Percentiles rank a stretch among this genome's conserved stretches.
These are phyloP conservation scores for Ogataea allantospora DNA, from an alignment of 805 yeast genomes.

Conservation along the genomic window DNA sequence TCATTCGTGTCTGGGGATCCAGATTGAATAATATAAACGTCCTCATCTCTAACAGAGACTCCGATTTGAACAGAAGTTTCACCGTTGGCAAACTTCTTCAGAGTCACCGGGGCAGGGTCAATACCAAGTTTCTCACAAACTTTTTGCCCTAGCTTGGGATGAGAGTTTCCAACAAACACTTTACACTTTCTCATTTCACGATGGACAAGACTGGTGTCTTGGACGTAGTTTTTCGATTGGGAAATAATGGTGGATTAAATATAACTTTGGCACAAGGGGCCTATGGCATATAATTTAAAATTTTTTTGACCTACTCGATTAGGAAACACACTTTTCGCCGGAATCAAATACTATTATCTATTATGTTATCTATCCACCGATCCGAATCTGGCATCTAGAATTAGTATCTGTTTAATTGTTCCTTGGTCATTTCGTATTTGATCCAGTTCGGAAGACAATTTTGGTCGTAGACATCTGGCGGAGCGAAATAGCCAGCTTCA, in stretches of 20 bases:
- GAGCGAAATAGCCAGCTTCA: slow-evolving; percentile 26
- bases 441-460: slow-evolving; percentile 75
- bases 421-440: slow-evolving; percentile 33
- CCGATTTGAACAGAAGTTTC: slow-evolving; percentile 97
- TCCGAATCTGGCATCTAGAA: not conserved
- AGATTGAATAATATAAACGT: slow-evolving; percentile 88
- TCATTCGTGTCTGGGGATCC: slow-evolving; percentile 89
- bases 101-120: slow-evolving; percentile 88
- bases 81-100: slow-evolving; percentile 93
- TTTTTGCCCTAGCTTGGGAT: slow-evolving; percentile 87
- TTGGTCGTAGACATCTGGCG: slow-evolving; percentile 46
- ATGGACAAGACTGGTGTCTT: slow-evolving; percentile 3
- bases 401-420: slow-evolving; percentile 21
- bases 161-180: slow-evolving; percentile 94
- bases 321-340: slow-evolving; percentile 8
- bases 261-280: slow-evolving; percentile 6
- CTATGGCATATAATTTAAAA: slow-evolving; percentile 2
- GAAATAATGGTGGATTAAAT: slow-evolving; percentile 7
- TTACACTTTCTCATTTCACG: slow-evolving; percentile 88
- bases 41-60: slow-evolving; percentile 93
- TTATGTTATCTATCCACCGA: not conserved
- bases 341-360: slow-evolving; percentile 8
- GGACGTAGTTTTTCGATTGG: not conserved
- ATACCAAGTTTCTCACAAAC: slow-evolving; percentile 91
- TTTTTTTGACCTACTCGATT: slow-evolving; percentile 7